Base-by-base conservation (phyloP, 805 yeast genomes). In the Torulaspora franciscae region DNA sequence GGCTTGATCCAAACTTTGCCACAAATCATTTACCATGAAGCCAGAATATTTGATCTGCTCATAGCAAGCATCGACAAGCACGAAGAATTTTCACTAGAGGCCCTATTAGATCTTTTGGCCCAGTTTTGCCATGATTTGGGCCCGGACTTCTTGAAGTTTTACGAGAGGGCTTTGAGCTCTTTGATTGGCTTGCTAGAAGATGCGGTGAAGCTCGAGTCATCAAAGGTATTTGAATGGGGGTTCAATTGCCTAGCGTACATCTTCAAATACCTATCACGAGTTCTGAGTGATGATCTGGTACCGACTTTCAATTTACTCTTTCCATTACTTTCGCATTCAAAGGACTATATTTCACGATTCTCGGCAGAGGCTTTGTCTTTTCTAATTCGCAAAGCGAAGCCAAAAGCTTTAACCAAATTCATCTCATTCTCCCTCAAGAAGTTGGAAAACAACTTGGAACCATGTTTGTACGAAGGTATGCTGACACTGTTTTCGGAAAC, bases 81-180 rank as follows among this genome's bases (percentile, higher is more conserved):
- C 49, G 95, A 93, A 59, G 72, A 73, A 17, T 69, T 83, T 45
- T 79, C 96, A 1, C 67, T 85, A 36, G 93, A 89, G 62, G 91
- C 98, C 3, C 60, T 87, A 24, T 65, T 88, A 40, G 99, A 93
- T 58, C 67, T 85, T 7, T 62, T 89, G 19, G 77, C 95, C 0
- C 95, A 89, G 58, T 83, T 93, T 55, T 81, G 89, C 32, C 96
- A 87, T 56, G 99, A 91, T 68, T 68, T 91, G 50, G 97, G 96
- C 7, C 83, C 91, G 2, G 98, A 91, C 54, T 93, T 90, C 58
- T 75, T 88, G 70, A 77, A 76, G 7, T 88, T 70, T 57, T 89
- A 87, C 58, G 68, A 68, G 1, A 61, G 66, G 22, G 66, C 88
- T 0, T 65, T 91, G 37, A 52, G 57, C 0, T 54, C 75, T 19